Evolutionary conservation across 805 yeast genomes (phyloP), one percentile per base, ranked within the genome.

Genomic region (Priceomyces haplophilus): DNA sequence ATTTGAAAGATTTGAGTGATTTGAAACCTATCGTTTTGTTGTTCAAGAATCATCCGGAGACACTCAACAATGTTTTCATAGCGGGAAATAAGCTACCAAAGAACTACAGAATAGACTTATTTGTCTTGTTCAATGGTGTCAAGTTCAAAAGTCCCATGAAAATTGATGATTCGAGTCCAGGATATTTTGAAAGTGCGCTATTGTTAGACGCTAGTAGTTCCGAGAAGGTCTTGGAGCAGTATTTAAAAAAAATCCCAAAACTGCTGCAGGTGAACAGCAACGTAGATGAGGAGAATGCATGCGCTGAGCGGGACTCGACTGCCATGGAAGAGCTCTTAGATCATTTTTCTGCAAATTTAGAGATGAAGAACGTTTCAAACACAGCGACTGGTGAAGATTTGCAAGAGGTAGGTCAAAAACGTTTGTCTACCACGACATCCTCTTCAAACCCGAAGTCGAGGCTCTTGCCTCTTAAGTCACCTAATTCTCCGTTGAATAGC

Each of bases 91-190:
- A 53, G 30, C 56, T 71, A 41, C 73, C 69, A 39, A 79, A 61
- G 65, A 73, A 50, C 15, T 78, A 75, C 49, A 56, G 85, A 45
- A 68, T 72, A 13, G 83, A 80, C 35, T 54, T 79, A 11, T 79
- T 79, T 60, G 79, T 80, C 55, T 56, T 79, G 39, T 65, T 76
- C 49, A 78, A 78, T 52, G 83, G 82, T 7, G 73, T 76, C 31
- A 70, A 66, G 43, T 72, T 72, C 45, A 64, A 65, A 18, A 77
- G 77, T 48, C 53, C 54, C 6, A 53, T 79, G 45, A 75, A 75
- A 49, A 74, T 79, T 30, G 84, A 79, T 54, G 83, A 81, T 34
- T 77, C 83, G 3, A 58, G 75, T 41, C 84, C 85, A 0, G 83
- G 84, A 1, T 76, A 79, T 42, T 77, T 79, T 59, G 85, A 79